Base-by-base conservation (phyloP, 1,139 yeast genomes). In the Diutina ranongensis region DNA sequence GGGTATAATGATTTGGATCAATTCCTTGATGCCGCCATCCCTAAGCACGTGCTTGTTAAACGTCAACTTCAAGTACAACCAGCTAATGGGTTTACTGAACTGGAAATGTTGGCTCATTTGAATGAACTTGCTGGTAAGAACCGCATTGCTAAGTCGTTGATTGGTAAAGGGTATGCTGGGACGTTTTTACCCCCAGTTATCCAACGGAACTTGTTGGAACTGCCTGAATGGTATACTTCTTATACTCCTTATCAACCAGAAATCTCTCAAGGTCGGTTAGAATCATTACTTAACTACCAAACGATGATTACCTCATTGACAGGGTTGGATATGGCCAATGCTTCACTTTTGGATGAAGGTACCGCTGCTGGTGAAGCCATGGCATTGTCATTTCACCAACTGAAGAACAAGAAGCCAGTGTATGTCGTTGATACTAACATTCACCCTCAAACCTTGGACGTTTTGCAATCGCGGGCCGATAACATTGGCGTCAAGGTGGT, bases 221-320 rank as follows among this genome's bases (percentile, higher is more conserved):
- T 83, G 51, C 98, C 98, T 16, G 96, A 87, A 61, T 92, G 98
- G 98, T 92, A 92, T 68, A 92, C 98, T 34, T 86, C 97, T 0
- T 92, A 92, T 62, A 92, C 98, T 27, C 98, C 98, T 33, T 92
- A 92, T 62, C 98, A 92, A 67, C 97, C 98, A 1, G 98, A 92
- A 63, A 89, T 92, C 52, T 84, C 97, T 2, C 98, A 92, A 64
- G 98, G 98, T 47, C 79, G 98, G 57, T 74, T 92, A 56, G 95
- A 89, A 64, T 80, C 94, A 34, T 70, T 92, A 52, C 69, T 92
- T 54, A 92, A 92, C 64, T 92, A 76, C 67, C 98, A 92, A 66
- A 92, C 98, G 25, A 71, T 89, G 62, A 74, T 92, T 19, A 68
- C 88, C 40, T 95, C 94, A 48, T 72, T 92, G 55, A 92, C 98